Evolutionary conservation across 805 yeast genomes (phyloP).

Genomic region (Nematodospora valgi): DNA sequence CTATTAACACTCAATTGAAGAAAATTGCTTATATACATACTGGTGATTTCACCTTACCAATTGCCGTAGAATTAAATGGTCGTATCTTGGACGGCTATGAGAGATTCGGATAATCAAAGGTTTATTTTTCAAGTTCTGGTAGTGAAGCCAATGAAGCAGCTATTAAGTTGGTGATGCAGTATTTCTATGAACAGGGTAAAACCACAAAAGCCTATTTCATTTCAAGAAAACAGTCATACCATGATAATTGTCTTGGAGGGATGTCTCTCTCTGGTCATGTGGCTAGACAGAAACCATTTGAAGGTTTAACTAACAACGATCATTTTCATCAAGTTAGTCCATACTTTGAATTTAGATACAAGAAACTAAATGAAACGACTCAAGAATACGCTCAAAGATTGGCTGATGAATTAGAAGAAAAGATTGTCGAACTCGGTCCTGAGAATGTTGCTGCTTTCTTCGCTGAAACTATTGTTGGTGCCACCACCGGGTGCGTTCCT

Average conservation of each 20-base stretch:
- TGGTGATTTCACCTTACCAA: not conserved
- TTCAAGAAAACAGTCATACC: conserved; percentile 44
- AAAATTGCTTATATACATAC: not conserved
- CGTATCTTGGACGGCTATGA: conserved; percentile 8
- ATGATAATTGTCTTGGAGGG: conserved; percentile 48
- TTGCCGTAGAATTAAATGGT: not conserved
- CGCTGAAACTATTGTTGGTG: conserved; percentile 47
- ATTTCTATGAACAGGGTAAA: conserved; percentile 38
- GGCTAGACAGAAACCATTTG: conserved; percentile 31
- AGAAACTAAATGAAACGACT: conserved; percentile 31
- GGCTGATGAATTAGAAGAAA: conserved; percentile 39
- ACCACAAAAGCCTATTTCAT: conserved; percentile 39
- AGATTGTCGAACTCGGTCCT: conserved; percentile 41
- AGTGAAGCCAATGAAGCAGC: conserved; percentile 41
- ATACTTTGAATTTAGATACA: conserved; percentile 29
- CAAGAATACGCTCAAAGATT: conserved; percentile 37
- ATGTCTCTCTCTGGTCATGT: conserved; percentile 28
- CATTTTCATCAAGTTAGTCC: conserved; percentile 22
- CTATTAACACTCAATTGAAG: conserved; percentile 7
- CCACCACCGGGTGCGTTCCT: conserved; percentile 38
- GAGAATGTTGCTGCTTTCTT: conserved; percentile 41
- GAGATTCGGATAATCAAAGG: conserved; percentile 36
- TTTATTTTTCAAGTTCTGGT: conserved; percentile 62
- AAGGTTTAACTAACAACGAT: conserved; percentile 18
- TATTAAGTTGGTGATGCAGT: conserved; percentile 24